Percentiles rank a stretch among this genome's conserved stretches.
phyloP scores from a whole-genome alignment of 2,329 filamentous ascomycete species.

The Cladosporium sp. region DNA sequence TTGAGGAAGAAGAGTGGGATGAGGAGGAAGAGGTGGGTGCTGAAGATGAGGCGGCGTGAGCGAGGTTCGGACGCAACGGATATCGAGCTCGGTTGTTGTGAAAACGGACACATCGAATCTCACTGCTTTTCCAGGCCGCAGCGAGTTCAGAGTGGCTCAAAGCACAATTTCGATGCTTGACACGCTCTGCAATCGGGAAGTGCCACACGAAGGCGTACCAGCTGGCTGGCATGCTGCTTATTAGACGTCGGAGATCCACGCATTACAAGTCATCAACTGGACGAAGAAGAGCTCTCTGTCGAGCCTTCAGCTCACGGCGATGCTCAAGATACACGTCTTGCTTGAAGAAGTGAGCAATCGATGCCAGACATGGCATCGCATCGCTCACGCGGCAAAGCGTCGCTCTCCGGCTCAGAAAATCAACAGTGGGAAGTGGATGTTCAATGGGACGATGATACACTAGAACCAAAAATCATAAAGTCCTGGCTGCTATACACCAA shows the following conservation, averaged over 20 bases:
- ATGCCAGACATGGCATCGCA: not conserved
- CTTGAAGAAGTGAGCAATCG: not conserved
- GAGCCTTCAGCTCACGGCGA: not conserved
- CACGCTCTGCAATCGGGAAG: not conserved
- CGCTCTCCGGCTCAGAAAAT: not conserved
- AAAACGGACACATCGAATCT: not conserved
- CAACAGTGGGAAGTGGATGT: not conserved
- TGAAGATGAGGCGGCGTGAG: slow-evolving; percentile 14
- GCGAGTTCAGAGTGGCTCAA: not conserved
- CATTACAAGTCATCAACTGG: not conserved
- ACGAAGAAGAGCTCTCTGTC: not conserved
- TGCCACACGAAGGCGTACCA: not conserved
- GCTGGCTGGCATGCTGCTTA: not conserved
- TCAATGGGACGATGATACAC: not conserved
- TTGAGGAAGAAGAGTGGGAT: slow-evolving; percentile 28
- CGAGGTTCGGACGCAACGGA: not conserved
- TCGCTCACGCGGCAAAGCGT: too few species aligned
- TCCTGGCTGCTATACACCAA: not conserved
- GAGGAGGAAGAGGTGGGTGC: slow-evolving; percentile 25
- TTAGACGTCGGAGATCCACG: not conserved
- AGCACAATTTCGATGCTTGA: not conserved
- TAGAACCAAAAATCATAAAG: not conserved
- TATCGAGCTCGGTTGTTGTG: not conserved
- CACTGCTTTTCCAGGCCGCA: not conserved
- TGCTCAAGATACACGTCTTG: not conserved